Base-by-base conservation (phyloP, 768 basidiomycete species). In the Pholiota microspora region DNA sequence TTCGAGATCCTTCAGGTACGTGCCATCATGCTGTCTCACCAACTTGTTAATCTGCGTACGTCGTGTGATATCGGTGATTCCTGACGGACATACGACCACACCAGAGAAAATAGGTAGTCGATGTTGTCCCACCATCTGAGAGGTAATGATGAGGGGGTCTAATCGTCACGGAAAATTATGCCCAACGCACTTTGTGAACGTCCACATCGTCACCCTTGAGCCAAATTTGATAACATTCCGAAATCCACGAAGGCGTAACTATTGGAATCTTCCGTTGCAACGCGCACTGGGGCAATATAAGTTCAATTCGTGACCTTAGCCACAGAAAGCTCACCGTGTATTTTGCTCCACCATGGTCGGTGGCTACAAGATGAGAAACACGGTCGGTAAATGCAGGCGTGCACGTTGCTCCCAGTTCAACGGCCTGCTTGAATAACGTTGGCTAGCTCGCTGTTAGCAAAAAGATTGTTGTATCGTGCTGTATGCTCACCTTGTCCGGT, bases 361-460 rank as follows among this genome's bases (percentile, higher is more conserved):
- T 72, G 0, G 94, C 92, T 36, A 98, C 77, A 18, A 98, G 79
- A 73, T 96, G 94, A 0, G 93, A 95, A n/a, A 91, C 88, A 44
- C 77, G 76, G 65, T 92, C 88, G 0, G 93, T 98, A 58, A 96
- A 85, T 46, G 90, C 86, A 28, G 71, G 79, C 13, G 82, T 77
- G 40, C 81, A 77, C 3, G 70, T 71, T 24, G 92, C 94, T 9
- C 94, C 94, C 12, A 97, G 85, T 60, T 94, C 88, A 21, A 81
- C 72, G 0, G 90, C 92, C 63, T 89, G 82, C 56, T 84, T 84
- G 65, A 90, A 90, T 29, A 95, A 59, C 1, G 79, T 77, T 0
- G 83, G 77, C 92, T 94, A 56, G 13, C 44, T 31, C 16, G 25
- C 32, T 35, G 32, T 51, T 27, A 44, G n/a, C 9, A 36, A 18